Evolutionary conservation across 2,329 filamentous ascomycete species (phyloP), one percentile per base, ranked within the genome.

Genomic region (Raffaelea ambrosiae): DNA sequence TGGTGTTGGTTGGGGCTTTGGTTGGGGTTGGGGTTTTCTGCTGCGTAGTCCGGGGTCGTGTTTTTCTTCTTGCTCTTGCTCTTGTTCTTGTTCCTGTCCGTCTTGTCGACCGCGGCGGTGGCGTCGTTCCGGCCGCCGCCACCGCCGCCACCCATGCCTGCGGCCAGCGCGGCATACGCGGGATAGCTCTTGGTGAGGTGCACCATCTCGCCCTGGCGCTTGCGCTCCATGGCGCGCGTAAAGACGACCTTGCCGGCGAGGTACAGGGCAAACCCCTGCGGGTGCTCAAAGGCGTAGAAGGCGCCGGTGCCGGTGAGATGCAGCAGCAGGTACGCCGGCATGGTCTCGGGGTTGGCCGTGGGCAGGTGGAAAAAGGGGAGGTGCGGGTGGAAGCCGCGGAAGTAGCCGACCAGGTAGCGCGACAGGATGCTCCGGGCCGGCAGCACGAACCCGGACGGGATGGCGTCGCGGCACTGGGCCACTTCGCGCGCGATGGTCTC

Each of bases 231-330:
- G 11, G 31, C 29, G 10, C 33, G 20, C 3, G 22, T 4, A 13
- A 47, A 41, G 29, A 38, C 26, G 2, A 39, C 18, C 20, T 42
- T 42, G 19, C 22, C 39, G 3, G 40, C 39, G 19, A 18, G 26
- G 21, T 47, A 47, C 39, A 47, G 40, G 21, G 39, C 31, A 38
- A 41, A 47, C 29, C 45, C 45, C 4, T 29, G 19, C 14, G 26
- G 40, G 29, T 47, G 45, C 39, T 47, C 45, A 13, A 47, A 47
- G 3, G 38, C 45, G 16, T 47, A 47, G 40, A 47, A 47, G 4
- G 45, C 31, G 26, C 45, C 45, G 3, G 45, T 47, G 8, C 38
- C 45, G 9, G 45, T 38, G n/a, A 47, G 31, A 11, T 38, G 36
- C 29, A 47, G 11, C 9, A 47, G 29, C 26, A 47, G 39, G 11